These are phyloP conservation scores for Fusarium clavum DNA, from an alignment of 2,329 filamentous ascomycete genomes.

Conservation along the genomic window DNA sequence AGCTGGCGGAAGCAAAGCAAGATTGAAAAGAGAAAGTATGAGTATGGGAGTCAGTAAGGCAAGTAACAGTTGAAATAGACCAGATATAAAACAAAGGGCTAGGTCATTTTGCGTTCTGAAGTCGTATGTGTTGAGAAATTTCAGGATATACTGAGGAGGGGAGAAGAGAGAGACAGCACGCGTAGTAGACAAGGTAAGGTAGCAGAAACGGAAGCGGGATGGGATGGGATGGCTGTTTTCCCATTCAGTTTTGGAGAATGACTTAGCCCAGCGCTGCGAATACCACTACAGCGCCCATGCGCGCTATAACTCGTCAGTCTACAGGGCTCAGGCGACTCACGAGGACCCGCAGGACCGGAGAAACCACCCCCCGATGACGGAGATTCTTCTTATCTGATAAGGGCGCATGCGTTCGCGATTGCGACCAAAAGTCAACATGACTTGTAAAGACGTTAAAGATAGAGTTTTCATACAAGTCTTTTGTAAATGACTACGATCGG, in stretches of 20 bases:
- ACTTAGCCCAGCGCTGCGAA: conserved; percentile 30
- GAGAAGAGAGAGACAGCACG: conserved; percentile 43
- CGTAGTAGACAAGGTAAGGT: conserved; percentile 30
- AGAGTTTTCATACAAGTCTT: neutral
- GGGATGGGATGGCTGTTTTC: conserved; percentile 30
- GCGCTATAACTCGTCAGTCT: conserved; percentile 13
- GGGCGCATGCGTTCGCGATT: conserved; percentile 18
- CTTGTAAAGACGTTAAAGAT: conserved; percentile 1
- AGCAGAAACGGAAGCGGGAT: conserved; percentile 39
- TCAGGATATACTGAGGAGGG: conserved; percentile 36
- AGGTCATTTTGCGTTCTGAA: conserved; percentile 44
- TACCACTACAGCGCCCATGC: conserved; percentile 31
- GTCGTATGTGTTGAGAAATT: conserved; percentile 29
- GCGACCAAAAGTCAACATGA: conserved; percentile 3
- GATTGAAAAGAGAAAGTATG: conserved; percentile 29
- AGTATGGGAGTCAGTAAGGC: conserved; percentile 15
- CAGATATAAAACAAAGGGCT: conserved; percentile 34
- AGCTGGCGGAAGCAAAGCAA: conserved; percentile 34
- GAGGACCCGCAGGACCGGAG: conserved; percentile 34
- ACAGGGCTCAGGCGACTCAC: conserved; percentile 17
- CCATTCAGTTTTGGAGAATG: conserved; percentile 45
- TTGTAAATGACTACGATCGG: neutral
- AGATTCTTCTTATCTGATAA: conserved; percentile 43
- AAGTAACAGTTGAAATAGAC: conserved; percentile 40
- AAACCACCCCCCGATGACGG: conserved; percentile 43